phyloP scores from a whole-genome alignment of 2,329 filamentous ascomycete species.

The Talaromyces atroroseus region DNA sequence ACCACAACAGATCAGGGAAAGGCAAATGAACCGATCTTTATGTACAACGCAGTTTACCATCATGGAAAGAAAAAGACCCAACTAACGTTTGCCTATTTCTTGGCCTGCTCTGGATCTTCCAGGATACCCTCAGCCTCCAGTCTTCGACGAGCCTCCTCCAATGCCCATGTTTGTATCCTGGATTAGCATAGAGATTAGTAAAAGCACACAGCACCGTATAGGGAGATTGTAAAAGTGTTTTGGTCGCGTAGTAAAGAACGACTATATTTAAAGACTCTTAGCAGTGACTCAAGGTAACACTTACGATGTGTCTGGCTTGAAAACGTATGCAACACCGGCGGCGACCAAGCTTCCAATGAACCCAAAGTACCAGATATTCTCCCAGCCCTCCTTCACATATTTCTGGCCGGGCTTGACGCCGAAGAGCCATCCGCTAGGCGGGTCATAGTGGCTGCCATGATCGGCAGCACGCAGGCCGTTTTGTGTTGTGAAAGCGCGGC shows the following conservation, averaged over 20 bases:
- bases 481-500: constrained; percentile 38
- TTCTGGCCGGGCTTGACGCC: constrained; percentile 94
- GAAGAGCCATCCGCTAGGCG: constrained; percentile 86
- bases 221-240: background rate
- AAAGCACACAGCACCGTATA: background rate
- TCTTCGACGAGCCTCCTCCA: constrained; percentile 91
- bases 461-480: constrained; percentile 40
- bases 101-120: constrained; percentile 62
- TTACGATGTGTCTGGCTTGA: constrained; percentile 98
- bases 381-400: constrained; percentile 94
- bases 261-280: background rate
- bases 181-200: background rate
- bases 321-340: constrained; percentile 76
- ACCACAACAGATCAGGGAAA: constrained; percentile 25
- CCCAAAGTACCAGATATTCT: constrained; percentile 76
- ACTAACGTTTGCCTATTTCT: constrained; percentile 45
- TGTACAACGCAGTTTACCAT: constrained; percentile 37
- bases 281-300: constrained; percentile 38
- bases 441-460: constrained; percentile 77
- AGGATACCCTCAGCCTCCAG: constrained; percentile 94
- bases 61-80: constrained; percentile 18
- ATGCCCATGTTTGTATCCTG: constrained; percentile 98
- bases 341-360: constrained; percentile 73
- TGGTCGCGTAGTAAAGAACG: background rate
- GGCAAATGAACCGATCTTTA: constrained; percentile 30